phyloP scores from a whole-genome alignment of 2,329 filamentous ascomycete genomes.

The Phyllosticta ampelicida region DNA sequence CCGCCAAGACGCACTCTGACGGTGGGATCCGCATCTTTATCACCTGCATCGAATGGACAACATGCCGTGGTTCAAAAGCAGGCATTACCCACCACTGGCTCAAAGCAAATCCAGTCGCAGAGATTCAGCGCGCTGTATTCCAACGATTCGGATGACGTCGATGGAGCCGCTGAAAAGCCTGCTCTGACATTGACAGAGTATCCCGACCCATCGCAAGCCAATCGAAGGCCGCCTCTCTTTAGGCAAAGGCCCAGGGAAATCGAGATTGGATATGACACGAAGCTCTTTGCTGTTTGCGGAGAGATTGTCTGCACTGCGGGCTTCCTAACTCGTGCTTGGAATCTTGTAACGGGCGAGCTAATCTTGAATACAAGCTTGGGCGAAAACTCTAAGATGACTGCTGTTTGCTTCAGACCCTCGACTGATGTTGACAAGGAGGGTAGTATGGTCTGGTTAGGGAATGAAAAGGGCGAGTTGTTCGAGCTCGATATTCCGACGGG shows the following conservation, averaged over 20 bases:
- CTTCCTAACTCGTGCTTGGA: slow-evolving; percentile 81
- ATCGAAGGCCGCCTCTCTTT: slow-evolving; percentile 69
- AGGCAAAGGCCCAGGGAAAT: slow-evolving; percentile 67
- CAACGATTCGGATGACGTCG: slow-evolving; percentile 41
- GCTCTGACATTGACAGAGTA: slow-evolving; percentile 52
- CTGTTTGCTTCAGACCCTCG: slow-evolving; percentile 77
- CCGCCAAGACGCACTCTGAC: slow-evolving; percentile 17
- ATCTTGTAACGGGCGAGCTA: slow-evolving; percentile 67
- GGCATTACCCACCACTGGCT: not conserved
- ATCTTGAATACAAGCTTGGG: slow-evolving; percentile 55
- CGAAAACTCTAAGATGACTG: slow-evolving; percentile 72
- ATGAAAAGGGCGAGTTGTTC: slow-evolving; percentile 74
- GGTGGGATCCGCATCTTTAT: not conserved
- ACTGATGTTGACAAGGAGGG: slow-evolving; percentile 70
- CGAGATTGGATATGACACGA: slow-evolving; percentile 73
- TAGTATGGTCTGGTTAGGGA: slow-evolving; percentile 77
- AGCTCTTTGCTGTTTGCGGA: slow-evolving; percentile 78
- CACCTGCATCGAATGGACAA: not conserved
- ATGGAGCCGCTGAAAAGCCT: slow-evolving; percentile 37
- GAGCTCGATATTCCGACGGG: slow-evolving; percentile 76
- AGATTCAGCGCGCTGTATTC: slow-evolving; percentile 4
- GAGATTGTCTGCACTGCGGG: slow-evolving; percentile 80
- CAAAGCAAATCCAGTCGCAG: not conserved
- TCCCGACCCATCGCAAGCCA: slow-evolving; percentile 75
- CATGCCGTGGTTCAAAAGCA: not conserved